Percentiles rank a stretch among this genome's conserved stretches.
phyloP scores from a whole-genome alignment of 768 basidiomycete genomes.

The Termitomyces sp. region DNA sequence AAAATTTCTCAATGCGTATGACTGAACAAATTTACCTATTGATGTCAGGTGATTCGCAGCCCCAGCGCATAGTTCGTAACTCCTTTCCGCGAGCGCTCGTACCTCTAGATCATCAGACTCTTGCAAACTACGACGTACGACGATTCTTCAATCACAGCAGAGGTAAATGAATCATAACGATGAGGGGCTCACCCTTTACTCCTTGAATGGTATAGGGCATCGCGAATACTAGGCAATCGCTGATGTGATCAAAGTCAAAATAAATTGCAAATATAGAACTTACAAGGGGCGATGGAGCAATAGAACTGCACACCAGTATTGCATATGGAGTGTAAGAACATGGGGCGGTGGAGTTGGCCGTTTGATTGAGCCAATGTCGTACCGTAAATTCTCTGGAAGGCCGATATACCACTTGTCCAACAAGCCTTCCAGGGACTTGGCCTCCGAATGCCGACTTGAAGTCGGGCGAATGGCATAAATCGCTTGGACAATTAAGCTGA shows the following conservation, averaged over 20 bases:
- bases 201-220: slow-evolving; percentile 22
- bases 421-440: slow-evolving; percentile 48
- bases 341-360: slow-evolving; percentile 49
- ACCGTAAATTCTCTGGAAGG: slow-evolving; percentile 62
- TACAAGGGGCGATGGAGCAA: slow-evolving; percentile 78
- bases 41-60: slow-evolving; percentile 79
- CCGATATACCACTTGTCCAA: slow-evolving; percentile 75
- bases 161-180: neutral
- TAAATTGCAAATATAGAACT: slow-evolving; percentile 22
- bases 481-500: slow-evolving; percentile 61
- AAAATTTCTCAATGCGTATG: neutral
- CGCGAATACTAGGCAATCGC: slow-evolving; percentile 33
- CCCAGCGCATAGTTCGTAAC: slow-evolving; percentile 66
- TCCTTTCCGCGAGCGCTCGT: slow-evolving; percentile 50
- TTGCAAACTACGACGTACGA: slow-evolving; percentile 29
- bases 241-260: neutral
- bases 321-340: slow-evolving; percentile 74
- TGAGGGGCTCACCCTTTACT: slow-evolving; percentile 31
- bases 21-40: slow-evolving; percentile 49
- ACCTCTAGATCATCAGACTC: slow-evolving; percentile 46
- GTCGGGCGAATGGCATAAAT: slow-evolving; percentile 63
- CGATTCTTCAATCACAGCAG: neutral
- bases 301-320: slow-evolving; percentile 78
- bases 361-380: slow-evolving; percentile 45
- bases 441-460: slow-evolving; percentile 52